Percentiles rank a stretch among this genome's conserved stretches.
Evolutionary conservation across 2,329 filamentous ascomycete genomes (phyloP).

Genomic region (Colletotrichum brevisporum): DNA sequence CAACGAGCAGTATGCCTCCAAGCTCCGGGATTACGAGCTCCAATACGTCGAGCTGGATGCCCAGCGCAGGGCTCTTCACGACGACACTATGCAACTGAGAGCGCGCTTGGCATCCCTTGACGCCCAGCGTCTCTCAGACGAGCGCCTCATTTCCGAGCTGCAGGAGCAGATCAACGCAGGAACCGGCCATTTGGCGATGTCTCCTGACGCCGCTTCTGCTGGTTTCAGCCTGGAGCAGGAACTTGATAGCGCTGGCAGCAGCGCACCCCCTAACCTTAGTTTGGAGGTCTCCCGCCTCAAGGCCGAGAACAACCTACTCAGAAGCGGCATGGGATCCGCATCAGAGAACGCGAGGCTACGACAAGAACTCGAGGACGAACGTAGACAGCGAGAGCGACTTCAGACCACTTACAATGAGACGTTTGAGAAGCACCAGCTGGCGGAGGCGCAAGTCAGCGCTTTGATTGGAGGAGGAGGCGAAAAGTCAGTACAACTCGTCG

Average conservation of each 20-base stretch:
- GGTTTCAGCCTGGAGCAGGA: conserved; percentile 71
- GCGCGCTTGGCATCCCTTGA: conserved; percentile 53
- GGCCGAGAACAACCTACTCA: conserved; percentile 72
- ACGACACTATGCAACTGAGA: conserved; percentile 62
- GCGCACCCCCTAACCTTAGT: conserved; percentile 57
- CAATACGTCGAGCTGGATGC: conserved; percentile 56
- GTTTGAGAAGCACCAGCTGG: conserved; percentile 70
- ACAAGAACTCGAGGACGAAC: conserved; percentile 69
- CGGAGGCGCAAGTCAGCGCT: conserved; percentile 70
- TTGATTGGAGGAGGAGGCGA: conserved; percentile 64
- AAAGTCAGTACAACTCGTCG: conserved; percentile 63
- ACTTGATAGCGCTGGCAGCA: conserved; percentile 64
- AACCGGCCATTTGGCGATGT: conserved; percentile 19
- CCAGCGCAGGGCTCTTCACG: conserved; percentile 59
- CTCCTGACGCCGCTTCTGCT: conserved; percentile 45
- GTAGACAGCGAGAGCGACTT: conserved; percentile 64
- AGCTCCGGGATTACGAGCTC: conserved; percentile 50
- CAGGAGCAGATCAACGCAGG: conserved; percentile 69
- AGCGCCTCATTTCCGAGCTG: conserved; percentile 70
- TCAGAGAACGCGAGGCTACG: conserved; percentile 69
- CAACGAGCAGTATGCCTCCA: conserved; percentile 50
- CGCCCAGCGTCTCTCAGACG: conserved; percentile 63
- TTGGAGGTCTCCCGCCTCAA: conserved; percentile 71
- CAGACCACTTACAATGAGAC: conserved; percentile 69
- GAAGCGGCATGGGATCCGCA: conserved; percentile 66